These are phyloP conservation scores for Nakataea oryzae DNA, from an alignment of 2,329 filamentous ascomycete genomes.

Conservation along the genomic window DNA sequence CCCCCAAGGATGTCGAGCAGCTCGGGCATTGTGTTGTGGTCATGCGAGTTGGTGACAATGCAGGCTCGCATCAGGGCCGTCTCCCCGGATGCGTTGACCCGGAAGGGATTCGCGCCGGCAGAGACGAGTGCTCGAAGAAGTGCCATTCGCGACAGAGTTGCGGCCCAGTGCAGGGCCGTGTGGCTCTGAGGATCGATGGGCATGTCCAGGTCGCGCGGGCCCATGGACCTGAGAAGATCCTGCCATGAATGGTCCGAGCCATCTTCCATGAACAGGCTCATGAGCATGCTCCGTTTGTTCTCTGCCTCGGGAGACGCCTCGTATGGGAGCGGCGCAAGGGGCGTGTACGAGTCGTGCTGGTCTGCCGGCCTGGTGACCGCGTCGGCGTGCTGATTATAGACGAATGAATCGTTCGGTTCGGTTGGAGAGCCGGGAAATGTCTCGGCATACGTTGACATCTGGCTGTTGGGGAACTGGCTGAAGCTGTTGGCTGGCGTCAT, in stretches of 20 bases:
- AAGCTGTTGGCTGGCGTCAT: slow-evolving; percentile 48
- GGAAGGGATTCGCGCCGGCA: slow-evolving; percentile 76
- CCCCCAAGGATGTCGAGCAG: slow-evolving; percentile 79
- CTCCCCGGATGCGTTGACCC: slow-evolving; percentile 82
- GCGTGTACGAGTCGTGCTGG: slow-evolving; percentile 40
- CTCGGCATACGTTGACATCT: slow-evolving; percentile 33
- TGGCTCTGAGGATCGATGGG: slow-evolving; percentile 81
- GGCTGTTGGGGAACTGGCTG: slow-evolving; percentile 25
- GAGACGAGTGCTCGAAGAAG: slow-evolving; percentile 72
- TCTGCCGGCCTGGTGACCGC: slow-evolving; percentile 5
- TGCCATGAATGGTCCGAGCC: slow-evolving; percentile 54
- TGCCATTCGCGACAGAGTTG: slow-evolving; percentile 77
- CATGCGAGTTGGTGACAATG: slow-evolving; percentile 86
- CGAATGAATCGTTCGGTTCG: slow-evolving; percentile 70
- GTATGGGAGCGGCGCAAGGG: slow-evolving; percentile 54
- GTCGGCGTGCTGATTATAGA: slow-evolving; percentile 46
- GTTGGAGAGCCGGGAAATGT: slow-evolving; percentile 61
- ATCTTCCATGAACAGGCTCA: slow-evolving; percentile 72
- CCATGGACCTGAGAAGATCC: slow-evolving; percentile 66
- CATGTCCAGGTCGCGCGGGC: slow-evolving; percentile 75
- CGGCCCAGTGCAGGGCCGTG: slow-evolving; percentile 92
- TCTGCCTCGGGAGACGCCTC: slow-evolving; percentile 57
- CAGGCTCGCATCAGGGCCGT: slow-evolving; percentile 90
- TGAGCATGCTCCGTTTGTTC: slow-evolving; percentile 69
- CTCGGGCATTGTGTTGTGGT: slow-evolving; percentile 82